Conservation (phyloP, 257 asterid genomes). For the Przewalskia tangutica region DNA sequence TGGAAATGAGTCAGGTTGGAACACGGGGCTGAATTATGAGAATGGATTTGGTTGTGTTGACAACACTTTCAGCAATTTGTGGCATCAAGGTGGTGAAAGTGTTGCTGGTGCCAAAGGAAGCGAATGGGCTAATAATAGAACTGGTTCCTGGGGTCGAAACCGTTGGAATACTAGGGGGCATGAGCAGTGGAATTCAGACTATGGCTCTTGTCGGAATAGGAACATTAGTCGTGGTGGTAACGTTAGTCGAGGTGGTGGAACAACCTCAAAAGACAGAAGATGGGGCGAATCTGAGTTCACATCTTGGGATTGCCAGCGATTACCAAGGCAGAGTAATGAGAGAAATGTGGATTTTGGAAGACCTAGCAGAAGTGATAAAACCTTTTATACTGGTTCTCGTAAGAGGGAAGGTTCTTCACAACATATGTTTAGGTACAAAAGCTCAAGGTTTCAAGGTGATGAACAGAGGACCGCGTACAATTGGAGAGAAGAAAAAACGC, state of each 20-base stretch:
- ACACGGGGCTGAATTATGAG: slow-evolving; percentile 15
- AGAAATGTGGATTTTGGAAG: slow-evolving; percentile 26
- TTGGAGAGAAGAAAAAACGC: slow-evolving; percentile 18
- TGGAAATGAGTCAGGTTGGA: slow-evolving; percentile 38
- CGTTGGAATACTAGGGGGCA: slow-evolving; percentile 17
- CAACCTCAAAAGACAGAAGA: slow-evolving; percentile 5
- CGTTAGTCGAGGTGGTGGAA: background rate
- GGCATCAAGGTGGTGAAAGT: slow-evolving; percentile 18
- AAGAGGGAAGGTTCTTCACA: slow-evolving; percentile 69
- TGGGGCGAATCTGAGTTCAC: slow-evolving; percentile 2
- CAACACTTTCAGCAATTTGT: slow-evolving; percentile 3
- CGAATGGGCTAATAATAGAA: slow-evolving; percentile 27
- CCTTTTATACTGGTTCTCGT: slow-evolving; percentile 37
- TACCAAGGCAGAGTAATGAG: background rate
- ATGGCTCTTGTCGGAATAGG: slow-evolving; percentile 22
- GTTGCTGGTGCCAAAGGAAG: slow-evolving; percentile 20
- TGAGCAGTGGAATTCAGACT: slow-evolving; percentile 17
- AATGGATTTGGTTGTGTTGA: slow-evolving; percentile 9
- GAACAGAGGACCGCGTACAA: slow-evolving; percentile 21
- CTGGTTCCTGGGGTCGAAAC: slow-evolving; percentile 22
- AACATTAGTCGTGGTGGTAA: background rate
- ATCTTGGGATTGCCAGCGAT: background rate
- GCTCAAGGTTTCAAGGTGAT: slow-evolving; percentile 44
- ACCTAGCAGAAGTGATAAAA: slow-evolving; percentile 23
- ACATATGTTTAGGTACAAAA: slow-evolving; percentile 40